These are phyloP conservation scores for Neoboletus magnificus DNA, from an alignment of 768 basidiomycete genomes.

Conservation along the genomic window DNA sequence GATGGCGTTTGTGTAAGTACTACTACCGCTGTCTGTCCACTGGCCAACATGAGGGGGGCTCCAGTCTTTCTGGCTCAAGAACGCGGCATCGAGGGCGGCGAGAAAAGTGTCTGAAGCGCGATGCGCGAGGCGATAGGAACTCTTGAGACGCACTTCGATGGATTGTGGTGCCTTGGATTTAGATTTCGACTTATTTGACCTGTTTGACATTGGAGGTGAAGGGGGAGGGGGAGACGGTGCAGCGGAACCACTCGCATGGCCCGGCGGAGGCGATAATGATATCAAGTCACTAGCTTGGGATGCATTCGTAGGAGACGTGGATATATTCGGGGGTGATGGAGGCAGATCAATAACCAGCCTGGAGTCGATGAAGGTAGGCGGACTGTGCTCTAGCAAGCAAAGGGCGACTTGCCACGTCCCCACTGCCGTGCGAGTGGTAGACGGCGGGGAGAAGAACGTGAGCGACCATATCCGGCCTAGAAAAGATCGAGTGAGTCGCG, in stretches of 20 bases:
- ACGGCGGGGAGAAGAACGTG: slow-evolving; percentile 18
- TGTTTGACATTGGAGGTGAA: neutral
- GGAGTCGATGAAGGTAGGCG: slow-evolving; percentile 56
- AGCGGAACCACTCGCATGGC: neutral
- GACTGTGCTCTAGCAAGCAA: slow-evolving; percentile 51
- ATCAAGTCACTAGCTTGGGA: slow-evolving; percentile 7
- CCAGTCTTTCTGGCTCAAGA: slow-evolving; percentile 3
- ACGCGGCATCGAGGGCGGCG: slow-evolving; percentile 2
- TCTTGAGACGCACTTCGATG: slow-evolving; percentile 33
- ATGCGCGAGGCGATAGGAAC: slow-evolving; percentile 19
- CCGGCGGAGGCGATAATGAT: slow-evolving; percentile 1
- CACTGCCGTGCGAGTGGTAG: neutral
- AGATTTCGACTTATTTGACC: neutral
- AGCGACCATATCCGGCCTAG: slow-evolving; percentile 29
- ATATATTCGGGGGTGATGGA: slow-evolving; percentile 4
- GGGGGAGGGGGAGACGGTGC: neutral
- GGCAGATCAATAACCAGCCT: slow-evolving; percentile 44
- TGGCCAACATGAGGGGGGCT: slow-evolving; percentile 5
- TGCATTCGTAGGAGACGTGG: neutral
- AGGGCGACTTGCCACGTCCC: slow-evolving; percentile 45
- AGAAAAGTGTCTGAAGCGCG: slow-evolving; percentile 13
- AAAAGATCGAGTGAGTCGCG: neutral
- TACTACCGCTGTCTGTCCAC: slow-evolving; percentile 9
- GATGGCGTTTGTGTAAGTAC: slow-evolving; percentile 28
- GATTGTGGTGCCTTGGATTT: slow-evolving; percentile 4